Percentiles rank a stretch among this genome's conserved stretches.
phyloP scores from a whole-genome alignment of 257 asterid genomes.

The Gardenia jasminoides region DNA sequence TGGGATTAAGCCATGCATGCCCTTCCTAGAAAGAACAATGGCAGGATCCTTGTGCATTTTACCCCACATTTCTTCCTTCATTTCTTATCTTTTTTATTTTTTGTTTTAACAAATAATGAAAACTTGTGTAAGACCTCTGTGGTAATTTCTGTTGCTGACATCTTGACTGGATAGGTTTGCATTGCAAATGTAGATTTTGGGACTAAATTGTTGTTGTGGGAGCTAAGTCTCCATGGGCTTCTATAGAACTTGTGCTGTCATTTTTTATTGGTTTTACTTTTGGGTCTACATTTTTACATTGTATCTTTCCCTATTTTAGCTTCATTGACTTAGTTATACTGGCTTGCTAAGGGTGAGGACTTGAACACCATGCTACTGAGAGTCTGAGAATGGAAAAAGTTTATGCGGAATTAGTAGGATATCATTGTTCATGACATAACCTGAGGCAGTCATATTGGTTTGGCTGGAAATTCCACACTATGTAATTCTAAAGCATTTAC shows the following conservation, averaged over 20 bases:
- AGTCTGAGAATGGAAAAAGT: neutral
- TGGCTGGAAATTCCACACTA: neutral
- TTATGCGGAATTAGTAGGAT: neutral
- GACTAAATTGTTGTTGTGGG: neutral
- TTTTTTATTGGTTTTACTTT: neutral
- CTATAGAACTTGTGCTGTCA: neutral
- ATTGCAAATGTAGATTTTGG: neutral
- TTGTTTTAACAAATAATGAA: neutral
- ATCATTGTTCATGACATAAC: neutral
- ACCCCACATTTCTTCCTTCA: neutral
- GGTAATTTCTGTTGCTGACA: neutral
- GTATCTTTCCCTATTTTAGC: neutral
- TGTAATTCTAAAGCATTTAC: no score
- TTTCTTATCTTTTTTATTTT: no score
- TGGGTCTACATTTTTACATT: neutral
- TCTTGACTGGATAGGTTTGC: neutral
- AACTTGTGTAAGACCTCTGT: neutral
- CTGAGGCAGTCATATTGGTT: neutral
- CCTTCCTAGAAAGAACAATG: neutral
- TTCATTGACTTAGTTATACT: neutral
- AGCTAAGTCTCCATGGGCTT: neutral
- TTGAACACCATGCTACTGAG: neutral
- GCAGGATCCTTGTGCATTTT: conserved; percentile 1
- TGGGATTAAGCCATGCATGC: neutral
- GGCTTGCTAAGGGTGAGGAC: neutral